phyloP scores from a whole-genome alignment of 2,329 filamentous ascomycete species.

The Scedosporium dehoogii region DNA sequence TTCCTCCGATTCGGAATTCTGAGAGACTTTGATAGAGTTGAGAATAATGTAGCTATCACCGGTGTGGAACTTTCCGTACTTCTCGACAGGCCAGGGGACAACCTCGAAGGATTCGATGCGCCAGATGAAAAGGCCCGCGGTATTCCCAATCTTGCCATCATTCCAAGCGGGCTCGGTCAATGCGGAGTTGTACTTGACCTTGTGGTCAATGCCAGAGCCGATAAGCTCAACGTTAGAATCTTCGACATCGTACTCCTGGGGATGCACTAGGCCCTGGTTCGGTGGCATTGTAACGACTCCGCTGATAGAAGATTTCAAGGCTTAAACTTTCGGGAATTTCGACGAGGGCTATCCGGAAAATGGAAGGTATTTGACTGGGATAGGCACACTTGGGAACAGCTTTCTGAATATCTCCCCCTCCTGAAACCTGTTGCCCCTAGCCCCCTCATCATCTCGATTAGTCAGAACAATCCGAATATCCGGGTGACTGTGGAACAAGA shows the following conservation, averaged over 20 bases:
- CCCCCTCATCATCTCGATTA: no score
- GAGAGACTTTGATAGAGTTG: slow-evolving; percentile 44
- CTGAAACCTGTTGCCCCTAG: no score
- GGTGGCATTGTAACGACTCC: slow-evolving; percentile 39
- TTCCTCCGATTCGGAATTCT: slow-evolving; percentile 27
- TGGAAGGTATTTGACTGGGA: no score
- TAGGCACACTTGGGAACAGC: no score
- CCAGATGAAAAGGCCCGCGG: slow-evolving; percentile 50
- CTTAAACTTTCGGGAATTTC: no score
- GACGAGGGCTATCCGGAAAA: no score
- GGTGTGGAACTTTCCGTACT: slow-evolving; percentile 52
- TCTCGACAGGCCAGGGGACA: slow-evolving; percentile 46
- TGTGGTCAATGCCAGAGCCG: slow-evolving; percentile 53
- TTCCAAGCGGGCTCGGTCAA: slow-evolving; percentile 59
- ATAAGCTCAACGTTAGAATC: slow-evolving; percentile 61
- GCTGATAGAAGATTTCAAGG: no score
- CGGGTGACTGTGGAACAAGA: no score
- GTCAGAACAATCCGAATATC: no score
- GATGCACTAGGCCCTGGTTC: slow-evolving; percentile 50
- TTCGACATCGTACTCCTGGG: slow-evolving; percentile 55
- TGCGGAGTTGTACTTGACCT: slow-evolving; percentile 58
- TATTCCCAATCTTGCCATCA: slow-evolving; percentile 40
- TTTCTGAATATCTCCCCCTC: no score
- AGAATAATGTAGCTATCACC: slow-evolving; percentile 61
- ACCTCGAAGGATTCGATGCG: slow-evolving; percentile 60